Conservation (phyloP, 257 asterid genomes). For the Mentha longifolia region DNA sequence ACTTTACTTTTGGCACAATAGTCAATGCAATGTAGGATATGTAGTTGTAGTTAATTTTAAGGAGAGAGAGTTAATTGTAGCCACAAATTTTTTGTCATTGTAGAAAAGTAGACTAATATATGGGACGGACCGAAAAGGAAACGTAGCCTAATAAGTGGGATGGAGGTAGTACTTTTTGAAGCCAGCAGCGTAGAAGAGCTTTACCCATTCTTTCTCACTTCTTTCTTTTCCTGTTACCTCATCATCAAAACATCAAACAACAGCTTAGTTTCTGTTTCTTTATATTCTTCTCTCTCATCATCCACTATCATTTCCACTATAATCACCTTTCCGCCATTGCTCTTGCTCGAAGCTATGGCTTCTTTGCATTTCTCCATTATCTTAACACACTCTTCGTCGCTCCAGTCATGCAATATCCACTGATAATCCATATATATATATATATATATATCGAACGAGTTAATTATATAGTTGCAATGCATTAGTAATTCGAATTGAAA, state of each 20-base stretch:
- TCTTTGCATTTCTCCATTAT: constrained; percentile 17
- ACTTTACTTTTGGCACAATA: too few relatives aligned
- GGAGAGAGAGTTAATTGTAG: too few relatives aligned
- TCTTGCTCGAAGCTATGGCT: not conserved
- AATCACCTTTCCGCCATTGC: not conserved
- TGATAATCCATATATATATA: not conserved
- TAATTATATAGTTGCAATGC: too few relatives aligned
- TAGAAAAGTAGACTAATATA: too few relatives aligned
- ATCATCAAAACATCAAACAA: constrained; percentile 7
- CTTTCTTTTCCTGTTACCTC: constrained; percentile 2
- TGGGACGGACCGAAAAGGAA: too few relatives aligned
- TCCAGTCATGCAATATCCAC: constrained; percentile 23
- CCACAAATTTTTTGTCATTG: too few relatives aligned
- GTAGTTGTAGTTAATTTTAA: too few relatives aligned
- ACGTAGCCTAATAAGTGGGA: too few relatives aligned
- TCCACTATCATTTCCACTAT: constrained; percentile 20
- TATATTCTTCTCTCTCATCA: not conserved
- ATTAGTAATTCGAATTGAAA: too few relatives aligned
- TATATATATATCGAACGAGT: too few relatives aligned
- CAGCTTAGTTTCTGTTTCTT: not conserved
- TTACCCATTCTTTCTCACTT: constrained; percentile 20
- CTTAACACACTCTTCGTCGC: not conserved
- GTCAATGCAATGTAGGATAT: too few relatives aligned
- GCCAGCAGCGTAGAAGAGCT: not conserved
- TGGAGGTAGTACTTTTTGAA: too few relatives aligned